Conservation (phyloP, 2,329 filamentous ascomycete genomes). For the Neophaeococcomyces aloes region DNA sequence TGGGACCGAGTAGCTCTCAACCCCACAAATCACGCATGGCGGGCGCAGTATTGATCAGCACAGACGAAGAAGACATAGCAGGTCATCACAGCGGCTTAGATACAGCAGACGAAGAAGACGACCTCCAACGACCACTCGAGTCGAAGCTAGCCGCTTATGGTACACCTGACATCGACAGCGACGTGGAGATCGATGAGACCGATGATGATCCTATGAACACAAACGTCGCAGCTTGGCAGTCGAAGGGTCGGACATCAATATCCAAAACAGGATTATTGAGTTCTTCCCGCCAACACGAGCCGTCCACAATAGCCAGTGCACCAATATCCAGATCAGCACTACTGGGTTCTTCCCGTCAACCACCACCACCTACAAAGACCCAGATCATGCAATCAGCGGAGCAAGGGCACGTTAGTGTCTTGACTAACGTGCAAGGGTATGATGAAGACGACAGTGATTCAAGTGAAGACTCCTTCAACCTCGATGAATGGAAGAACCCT, state of each 20-base stretch:
- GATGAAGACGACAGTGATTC: conserved; percentile 3
- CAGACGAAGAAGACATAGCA: conserved; percentile 16
- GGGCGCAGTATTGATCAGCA: conserved; percentile 14
- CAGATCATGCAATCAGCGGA: conserved; percentile 8
- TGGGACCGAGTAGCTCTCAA: conserved; percentile 9
- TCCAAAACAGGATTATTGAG: no score
- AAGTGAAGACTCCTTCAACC: conserved; percentile 6
- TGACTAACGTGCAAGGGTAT: background rate
- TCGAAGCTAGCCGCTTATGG: no score
- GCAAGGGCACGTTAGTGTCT: background rate
- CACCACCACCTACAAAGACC: conserved; percentile 5
- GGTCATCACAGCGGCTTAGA: background rate
- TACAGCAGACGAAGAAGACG: conserved; percentile 17
- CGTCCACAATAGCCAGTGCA: no score
- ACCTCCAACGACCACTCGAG: no score
- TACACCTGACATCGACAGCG: no score
- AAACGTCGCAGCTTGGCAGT: no score
- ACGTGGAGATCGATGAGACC: no score
- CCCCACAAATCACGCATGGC: conserved; percentile 16
- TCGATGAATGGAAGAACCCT: conserved; percentile 10
- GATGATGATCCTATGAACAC: no score
- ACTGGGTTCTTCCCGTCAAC: no score
- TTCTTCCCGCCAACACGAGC: no score
- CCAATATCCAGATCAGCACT: no score
- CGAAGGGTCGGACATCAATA: no score